phyloP scores from a whole-genome alignment of 139 green algal species.

The Tetraselmis chui region DNA sequence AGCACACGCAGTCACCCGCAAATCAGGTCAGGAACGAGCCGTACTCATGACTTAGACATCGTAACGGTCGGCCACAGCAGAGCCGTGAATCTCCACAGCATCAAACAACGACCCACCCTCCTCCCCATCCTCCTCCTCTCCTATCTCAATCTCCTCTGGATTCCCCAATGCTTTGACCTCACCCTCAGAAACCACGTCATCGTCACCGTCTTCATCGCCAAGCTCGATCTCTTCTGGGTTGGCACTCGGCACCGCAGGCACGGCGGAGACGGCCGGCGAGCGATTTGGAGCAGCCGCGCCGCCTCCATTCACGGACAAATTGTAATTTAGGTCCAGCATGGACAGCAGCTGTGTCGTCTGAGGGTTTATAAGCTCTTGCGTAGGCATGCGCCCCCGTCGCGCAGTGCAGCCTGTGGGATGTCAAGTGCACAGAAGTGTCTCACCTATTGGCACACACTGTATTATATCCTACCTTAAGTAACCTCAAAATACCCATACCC shows the following conservation, averaged over 20 bases:
- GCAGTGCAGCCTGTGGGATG: slow-evolving; percentile 19
- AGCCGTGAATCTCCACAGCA: not conserved
- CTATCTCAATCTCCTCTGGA: not conserved
- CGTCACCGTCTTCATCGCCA: not conserved
- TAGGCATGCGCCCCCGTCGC: not conserved
- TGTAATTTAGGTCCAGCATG: slow-evolving; percentile 62
- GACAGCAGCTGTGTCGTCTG: slow-evolving; percentile 61
- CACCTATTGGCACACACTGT: too few relatives aligned
- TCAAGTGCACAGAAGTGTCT: too few relatives aligned
- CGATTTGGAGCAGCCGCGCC: not conserved
- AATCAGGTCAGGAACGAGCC: too few relatives aligned
- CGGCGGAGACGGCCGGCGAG: too few relatives aligned
- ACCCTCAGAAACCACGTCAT: not conserved
- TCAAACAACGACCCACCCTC: not conserved
- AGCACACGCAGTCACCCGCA: too few relatives aligned
- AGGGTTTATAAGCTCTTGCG: slow-evolving; percentile 24
- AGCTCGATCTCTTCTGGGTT: not conserved
- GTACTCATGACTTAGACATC: too few relatives aligned
- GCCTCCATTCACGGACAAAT: slow-evolving; percentile 18
- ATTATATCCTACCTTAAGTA: too few relatives aligned
- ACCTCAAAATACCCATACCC: too few relatives aligned
- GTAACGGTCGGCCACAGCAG: not conserved
- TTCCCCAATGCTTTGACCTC: not conserved
- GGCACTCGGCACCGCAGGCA: not conserved
- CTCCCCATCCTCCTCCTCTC: not conserved